Percentiles rank a stretch among this genome's conserved stretches.
phyloP scores from a whole-genome alignment of 768 basidiomycete species.

The Suillus discolor region DNA sequence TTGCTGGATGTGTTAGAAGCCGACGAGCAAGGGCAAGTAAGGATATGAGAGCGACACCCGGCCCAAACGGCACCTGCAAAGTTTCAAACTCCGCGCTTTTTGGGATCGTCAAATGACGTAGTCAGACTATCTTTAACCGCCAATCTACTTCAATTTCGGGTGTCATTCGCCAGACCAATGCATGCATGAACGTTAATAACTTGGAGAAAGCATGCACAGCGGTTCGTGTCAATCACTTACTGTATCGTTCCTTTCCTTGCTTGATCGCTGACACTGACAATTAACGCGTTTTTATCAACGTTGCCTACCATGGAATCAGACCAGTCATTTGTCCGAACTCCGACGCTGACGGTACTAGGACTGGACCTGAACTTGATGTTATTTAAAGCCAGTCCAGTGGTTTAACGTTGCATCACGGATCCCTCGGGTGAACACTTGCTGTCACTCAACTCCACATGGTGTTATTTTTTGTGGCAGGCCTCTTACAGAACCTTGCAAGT shows the following conservation, averaged over 20 bases:
- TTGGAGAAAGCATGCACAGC: neutral
- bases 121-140: neutral
- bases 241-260: neutral
- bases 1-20: too few relatives aligned
- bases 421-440: neutral
- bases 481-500: constrained; percentile 36
- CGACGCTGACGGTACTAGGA: neutral
- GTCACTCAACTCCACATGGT: neutral
- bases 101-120: too few relatives aligned
- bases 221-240: neutral
- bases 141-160: neutral
- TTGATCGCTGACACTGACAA: neutral
- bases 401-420: neutral
- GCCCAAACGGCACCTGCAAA: too few relatives aligned
- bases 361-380: neutral
- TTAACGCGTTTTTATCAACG: neutral
- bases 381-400: constrained; percentile 10
- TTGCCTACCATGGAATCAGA: neutral
- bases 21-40: too few relatives aligned
- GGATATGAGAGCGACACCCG: too few relatives aligned
- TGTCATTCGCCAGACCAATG: neutral
- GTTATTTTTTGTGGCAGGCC: constrained; percentile 10
- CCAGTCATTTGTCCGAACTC: neutral
- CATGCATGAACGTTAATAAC: neutral
- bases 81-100: too few relatives aligned